Evolutionary conservation across 805 yeast species (phyloP).

Genomic region (Phaffomyces opuntiae): DNA sequence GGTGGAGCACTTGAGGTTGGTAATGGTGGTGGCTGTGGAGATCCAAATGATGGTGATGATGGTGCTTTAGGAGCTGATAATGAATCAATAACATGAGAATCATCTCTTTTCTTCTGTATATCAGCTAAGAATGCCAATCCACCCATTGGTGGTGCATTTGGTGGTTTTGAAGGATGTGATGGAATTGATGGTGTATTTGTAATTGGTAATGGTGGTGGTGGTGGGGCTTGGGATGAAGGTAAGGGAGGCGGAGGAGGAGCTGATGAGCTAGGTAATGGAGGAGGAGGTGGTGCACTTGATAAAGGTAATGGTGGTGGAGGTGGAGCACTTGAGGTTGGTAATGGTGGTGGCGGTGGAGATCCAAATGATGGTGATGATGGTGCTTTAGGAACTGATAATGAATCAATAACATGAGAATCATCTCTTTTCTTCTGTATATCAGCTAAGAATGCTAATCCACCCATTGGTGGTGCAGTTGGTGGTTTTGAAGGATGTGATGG

Average conservation of each 20-base stretch:
- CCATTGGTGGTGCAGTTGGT: neutral
- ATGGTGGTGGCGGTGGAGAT: constrained; percentile 8
- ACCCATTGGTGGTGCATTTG: neutral
- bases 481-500: constrained; percentile 5
- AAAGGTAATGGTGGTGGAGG: constrained; percentile 16
- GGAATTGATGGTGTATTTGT: constrained; percentile 15
- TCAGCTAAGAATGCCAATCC: constrained; percentile 52
- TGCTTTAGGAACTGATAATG: constrained; percentile 14
- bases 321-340: neutral
- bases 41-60: constrained; percentile 11
- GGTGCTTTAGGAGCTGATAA: constrained; percentile 13
- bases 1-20: constrained; percentile 7
- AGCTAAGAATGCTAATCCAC: constrained; percentile 47
- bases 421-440: constrained; percentile 50
- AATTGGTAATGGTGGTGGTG: no score
- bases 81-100: constrained; percentile 39
- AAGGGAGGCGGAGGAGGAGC: neutral
- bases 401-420: constrained; percentile 41
- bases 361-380: constrained; percentile 13
- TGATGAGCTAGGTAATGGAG: neutral
- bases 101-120: constrained; percentile 48
- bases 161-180: neutral
- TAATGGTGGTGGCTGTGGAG: constrained; percentile 8
- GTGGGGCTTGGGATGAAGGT: no score
- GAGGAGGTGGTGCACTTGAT: constrained; percentile 11